Base-by-base conservation (phyloP, 2,329 filamentous ascomycete genomes). In the Plectosphaerella plurivora region DNA sequence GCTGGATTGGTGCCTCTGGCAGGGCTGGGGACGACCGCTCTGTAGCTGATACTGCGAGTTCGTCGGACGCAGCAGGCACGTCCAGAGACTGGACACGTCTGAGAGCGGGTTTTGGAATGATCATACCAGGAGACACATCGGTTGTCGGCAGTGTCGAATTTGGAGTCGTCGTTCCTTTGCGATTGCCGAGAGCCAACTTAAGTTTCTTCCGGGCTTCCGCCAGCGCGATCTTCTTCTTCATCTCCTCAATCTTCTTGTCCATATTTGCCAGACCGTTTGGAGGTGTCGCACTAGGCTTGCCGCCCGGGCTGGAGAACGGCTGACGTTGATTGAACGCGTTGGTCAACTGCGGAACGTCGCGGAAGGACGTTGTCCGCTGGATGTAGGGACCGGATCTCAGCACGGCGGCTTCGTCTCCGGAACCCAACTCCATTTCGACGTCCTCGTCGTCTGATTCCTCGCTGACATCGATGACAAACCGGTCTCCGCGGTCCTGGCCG, bases 401-500 rank as follows among this genome's bases (percentile, higher is more conserved):
- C 49, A 63, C 68, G 22, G 68, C 60, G 4, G 72, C 72, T 20
- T 78, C 74, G 25, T 68, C 72, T 10, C 74, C 76, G 46, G 78
- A 82, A 24, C 82, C 82, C 22, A 87, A 75, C 35, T 88, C 86
- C 83, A 87, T 88, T 52, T 84, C 84, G 46, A 84, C 77, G 57
- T 85, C 82, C 52, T 83, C 82, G 48, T 83, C 79, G 37, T 80
- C 77, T 7, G 73, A 76, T 22, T 76, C 81, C 25, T 96, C 92
- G 63, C 90, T 96, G 39, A 95, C 86, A 58, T 95, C 83, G 59
- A 96, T 96, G 39, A 96, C 81, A 50, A 96, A 79, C 48, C 84
- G 77, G 22, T 86, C 77, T 49, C 79, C 73, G 22, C 76, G 74
- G 46, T 74, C 75, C 45, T 85, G 81, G 12, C 80, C 81, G 60